Conservation (phyloP, 495 filamentous ascomycete species). For the Peziza echinospora region DNA sequence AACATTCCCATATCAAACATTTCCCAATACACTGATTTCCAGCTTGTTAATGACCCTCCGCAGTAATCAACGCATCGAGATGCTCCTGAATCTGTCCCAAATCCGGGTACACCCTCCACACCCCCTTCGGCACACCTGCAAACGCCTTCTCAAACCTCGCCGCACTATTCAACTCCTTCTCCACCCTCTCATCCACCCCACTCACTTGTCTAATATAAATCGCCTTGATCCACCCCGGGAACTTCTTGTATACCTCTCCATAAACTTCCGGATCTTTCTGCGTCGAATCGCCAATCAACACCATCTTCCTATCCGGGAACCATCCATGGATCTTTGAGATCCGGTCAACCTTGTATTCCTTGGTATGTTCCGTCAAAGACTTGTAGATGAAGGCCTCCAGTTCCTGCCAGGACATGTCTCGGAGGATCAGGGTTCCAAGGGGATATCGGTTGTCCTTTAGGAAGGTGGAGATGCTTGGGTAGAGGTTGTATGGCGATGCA, state of each 20-base stretch:
- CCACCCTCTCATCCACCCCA: conserved; percentile 48
- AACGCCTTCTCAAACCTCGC: conserved; percentile 70
- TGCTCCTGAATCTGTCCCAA: conserved; percentile 38
- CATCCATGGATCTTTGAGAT: conserved; percentile 53
- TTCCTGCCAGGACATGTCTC: conserved; percentile 76
- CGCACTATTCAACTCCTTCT: conserved; percentile 45
- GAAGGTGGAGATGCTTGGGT: conserved; percentile 64
- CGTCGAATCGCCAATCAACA: conserved; percentile 76
- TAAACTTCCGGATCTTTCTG: conserved; percentile 85
- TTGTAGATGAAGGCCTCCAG: conserved; percentile 48
- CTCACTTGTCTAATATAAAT: conserved; percentile 70
- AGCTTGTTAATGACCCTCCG: too few relatives aligned
- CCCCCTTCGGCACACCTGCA: conserved; percentile 39
- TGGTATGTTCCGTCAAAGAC: conserved; percentile 56
- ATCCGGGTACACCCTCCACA: conserved; percentile 65
- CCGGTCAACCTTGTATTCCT: conserved; percentile 68
- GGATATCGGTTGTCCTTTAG: conserved; percentile 40
- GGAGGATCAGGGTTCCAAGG: conserved; percentile 58
- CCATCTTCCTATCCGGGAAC: conserved; percentile 57
- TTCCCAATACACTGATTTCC: too few relatives aligned
- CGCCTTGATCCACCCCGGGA: conserved; percentile 51
- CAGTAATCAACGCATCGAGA: conserved; percentile 23
- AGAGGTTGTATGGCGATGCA: conserved; percentile 85
- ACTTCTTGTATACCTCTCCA: conserved; percentile 41
- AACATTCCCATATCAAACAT: too few relatives aligned